These are phyloP conservation scores for Colletotrichum sp. DNA, from an alignment of 2,329 filamentous ascomycete genomes.

Conservation along the genomic window DNA sequence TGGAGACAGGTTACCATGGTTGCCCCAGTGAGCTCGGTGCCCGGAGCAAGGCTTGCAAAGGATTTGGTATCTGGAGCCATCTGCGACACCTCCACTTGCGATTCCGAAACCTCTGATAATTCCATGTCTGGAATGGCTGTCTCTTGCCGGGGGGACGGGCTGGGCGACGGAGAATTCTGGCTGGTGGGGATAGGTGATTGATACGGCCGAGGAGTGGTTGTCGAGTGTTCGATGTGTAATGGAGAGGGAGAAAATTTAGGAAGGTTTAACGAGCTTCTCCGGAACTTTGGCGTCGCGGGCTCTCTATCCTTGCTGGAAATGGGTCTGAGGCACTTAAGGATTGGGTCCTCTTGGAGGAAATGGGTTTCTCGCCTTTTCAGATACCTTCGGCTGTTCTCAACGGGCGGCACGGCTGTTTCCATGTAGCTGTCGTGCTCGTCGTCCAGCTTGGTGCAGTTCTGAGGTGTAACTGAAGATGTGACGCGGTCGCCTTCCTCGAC, in stretches of 20 bases:
- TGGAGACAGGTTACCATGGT: background rate
- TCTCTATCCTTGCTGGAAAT: background rate
- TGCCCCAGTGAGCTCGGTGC: background rate
- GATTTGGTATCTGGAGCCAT: background rate
- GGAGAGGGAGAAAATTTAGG: accelerated
- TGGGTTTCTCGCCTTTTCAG: accelerated
- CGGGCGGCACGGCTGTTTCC: background rate
- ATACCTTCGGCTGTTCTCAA: background rate
- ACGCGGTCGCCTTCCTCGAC: background rate
- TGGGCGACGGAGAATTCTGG: background rate
- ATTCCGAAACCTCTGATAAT: background rate
- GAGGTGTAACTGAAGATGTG: background rate
- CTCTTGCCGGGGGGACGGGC: background rate
- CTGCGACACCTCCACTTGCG: background rate
- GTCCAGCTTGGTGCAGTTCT: background rate
- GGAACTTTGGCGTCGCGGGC: background rate
- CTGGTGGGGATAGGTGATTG: background rate
- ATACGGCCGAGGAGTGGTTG: background rate
- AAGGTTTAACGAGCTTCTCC: background rate
- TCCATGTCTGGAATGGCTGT: background rate
- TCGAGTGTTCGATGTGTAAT: background rate
- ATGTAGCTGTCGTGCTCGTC: background rate
- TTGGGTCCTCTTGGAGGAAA: background rate
- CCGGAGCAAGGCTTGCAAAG: background rate
- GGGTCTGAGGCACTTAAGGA: accelerated